A percentile compares a stretch with the other conserved stretches of the same genome.
phyloP scores from a whole-genome alignment of 306 rosid species.

The Vicia villosa region DNA sequence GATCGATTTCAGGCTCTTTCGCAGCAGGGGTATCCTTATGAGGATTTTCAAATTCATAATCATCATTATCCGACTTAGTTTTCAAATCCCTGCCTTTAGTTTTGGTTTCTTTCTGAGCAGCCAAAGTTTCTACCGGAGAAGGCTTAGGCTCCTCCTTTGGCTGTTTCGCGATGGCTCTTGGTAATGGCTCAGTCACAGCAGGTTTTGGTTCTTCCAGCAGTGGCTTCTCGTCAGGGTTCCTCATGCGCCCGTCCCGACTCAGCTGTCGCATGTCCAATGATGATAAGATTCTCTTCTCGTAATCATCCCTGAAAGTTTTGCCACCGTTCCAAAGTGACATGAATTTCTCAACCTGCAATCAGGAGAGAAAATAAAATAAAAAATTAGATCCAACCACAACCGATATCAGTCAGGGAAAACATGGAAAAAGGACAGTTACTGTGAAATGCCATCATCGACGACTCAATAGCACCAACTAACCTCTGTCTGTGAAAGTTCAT shows the following conservation, averaged over 20 bases:
- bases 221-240: conserved; percentile 92
- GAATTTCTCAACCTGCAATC: conserved; percentile 68
- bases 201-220: conserved; percentile 57
- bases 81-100: conserved; percentile 47
- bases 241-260: conserved; percentile 93
- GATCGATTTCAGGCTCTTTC: conserved; percentile 62
- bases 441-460: conserved; percentile 22
- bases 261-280: conserved; percentile 78
- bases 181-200: conserved; percentile 38
- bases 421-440: not conserved
- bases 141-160: conserved; percentile 72
- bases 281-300: conserved; percentile 75
- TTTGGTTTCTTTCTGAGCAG: conserved; percentile 65
- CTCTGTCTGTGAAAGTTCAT: conserved; percentile 69
- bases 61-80: conserved; percentile 49
- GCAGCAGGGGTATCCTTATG: conserved; percentile 47
- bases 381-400: conserved; percentile 18
- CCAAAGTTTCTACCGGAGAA: conserved; percentile 49
- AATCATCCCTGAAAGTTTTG: conserved; percentile 78
- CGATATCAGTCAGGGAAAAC: not conserved
- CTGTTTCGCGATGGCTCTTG: conserved; percentile 59
- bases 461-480: conserved; percentile 49
- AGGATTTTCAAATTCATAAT: conserved; percentile 51
- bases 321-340: conserved; percentile 78
- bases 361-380: not conserved